Conservation (phyloP, 179 eudicot genomes). For the Pouteria campechiana region DNA sequence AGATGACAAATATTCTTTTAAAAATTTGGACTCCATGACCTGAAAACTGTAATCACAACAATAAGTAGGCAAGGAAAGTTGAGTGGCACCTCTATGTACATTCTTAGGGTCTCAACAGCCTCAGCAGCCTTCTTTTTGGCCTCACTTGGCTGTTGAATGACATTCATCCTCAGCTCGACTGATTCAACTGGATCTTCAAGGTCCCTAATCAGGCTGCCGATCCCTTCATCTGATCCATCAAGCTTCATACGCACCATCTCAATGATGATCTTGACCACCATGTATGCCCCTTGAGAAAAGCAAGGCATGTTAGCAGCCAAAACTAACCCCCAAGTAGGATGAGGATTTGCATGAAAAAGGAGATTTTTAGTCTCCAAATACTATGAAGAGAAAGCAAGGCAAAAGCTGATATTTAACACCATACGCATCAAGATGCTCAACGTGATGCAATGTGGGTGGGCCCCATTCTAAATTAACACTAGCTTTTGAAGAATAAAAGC, state of each 20-base stretch:
- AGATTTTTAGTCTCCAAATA: too few species aligned
- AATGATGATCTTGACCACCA: constrained; percentile 90
- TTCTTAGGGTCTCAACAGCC: constrained; percentile 54
- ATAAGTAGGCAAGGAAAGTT: background rate
- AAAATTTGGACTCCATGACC: too few species aligned
- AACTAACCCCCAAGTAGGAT: too few species aligned
- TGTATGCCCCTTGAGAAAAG: constrained; percentile 59
- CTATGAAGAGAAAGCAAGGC: background rate
- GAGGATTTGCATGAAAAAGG: too few species aligned
- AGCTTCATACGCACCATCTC: constrained; percentile 90
- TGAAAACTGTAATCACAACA: background rate
- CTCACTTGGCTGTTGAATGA: constrained; percentile 55
- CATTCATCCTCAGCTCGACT: constrained; percentile 60
- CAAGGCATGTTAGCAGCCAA: background rate
- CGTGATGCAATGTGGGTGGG: too few species aligned
- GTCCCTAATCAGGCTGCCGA: constrained; percentile 68
- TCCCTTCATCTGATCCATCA: constrained; percentile 62
- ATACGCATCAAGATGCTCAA: too few species aligned
- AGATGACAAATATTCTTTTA: too few species aligned
- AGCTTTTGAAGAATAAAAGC: too few species aligned
- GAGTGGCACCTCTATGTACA: constrained; percentile 40
- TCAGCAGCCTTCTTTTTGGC: constrained; percentile 77
- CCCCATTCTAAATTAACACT: too few species aligned
- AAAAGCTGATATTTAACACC: background rate
- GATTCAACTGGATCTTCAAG: constrained; percentile 81